phyloP scores from a whole-genome alignment of 345 rosid genomes.

The Citrus cavaleriei region DNA sequence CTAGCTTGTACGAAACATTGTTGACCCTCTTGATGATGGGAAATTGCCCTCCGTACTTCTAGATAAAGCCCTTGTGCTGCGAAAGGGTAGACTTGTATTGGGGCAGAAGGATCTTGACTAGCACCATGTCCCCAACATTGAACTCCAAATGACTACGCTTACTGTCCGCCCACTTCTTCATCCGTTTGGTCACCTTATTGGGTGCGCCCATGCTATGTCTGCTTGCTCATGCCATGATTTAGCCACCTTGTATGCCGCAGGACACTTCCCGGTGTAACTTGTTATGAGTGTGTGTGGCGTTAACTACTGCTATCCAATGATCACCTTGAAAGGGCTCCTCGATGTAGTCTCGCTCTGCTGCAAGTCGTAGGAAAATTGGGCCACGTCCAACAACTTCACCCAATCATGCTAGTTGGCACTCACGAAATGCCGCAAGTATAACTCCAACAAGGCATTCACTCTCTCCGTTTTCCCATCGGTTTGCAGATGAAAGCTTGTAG shows the following conservation, averaged over 20 bases:
- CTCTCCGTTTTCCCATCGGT: not conserved
- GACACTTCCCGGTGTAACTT: not conserved
- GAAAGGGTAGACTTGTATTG: fast-evolving
- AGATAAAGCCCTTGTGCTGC: no score
- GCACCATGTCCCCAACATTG: no score
- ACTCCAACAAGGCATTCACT: not conserved
- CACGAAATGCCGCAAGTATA: not conserved
- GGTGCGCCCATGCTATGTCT: fast-evolving
- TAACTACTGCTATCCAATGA: not conserved
- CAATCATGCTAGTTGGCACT: not conserved
- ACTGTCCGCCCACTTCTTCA: no score
- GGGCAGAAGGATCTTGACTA: no score
- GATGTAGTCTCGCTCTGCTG: not conserved
- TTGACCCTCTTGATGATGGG: no score
- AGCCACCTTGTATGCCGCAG: fast-evolving
- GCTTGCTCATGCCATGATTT: not conserved
- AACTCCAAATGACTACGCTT: no score
- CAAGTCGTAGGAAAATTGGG: slow-evolving; percentile 9
- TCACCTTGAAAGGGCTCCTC: fast-evolving
- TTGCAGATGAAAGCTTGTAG: not conserved
- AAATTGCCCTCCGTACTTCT: no score
- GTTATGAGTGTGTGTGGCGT: fast-evolving
- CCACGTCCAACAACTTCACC: not conserved
- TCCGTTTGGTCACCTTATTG: fast-evolving
- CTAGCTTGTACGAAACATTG: no score